phyloP scores from a whole-genome alignment of 108 stramenopile species.

The Fragilaria radians region DNA sequence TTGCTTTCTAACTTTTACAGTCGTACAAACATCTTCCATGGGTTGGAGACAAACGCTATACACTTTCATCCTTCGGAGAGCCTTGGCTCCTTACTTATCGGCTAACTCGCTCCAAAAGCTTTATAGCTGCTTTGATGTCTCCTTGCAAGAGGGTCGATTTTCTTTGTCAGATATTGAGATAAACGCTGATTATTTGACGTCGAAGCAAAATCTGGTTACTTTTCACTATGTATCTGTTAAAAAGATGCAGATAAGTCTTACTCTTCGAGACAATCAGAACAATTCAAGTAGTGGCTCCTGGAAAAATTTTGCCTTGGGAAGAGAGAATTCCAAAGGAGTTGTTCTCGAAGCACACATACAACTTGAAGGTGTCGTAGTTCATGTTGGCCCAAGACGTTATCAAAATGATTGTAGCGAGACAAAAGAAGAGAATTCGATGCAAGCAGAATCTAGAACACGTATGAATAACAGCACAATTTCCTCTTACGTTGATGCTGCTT shows the following conservation, averaged over 20 bases:
- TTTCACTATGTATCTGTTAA: slow-evolving; percentile 23
- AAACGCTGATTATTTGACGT: slow-evolving; percentile 39
- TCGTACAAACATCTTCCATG: too few species aligned
- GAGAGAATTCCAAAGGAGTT: slow-evolving; percentile 17
- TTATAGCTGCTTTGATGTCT: slow-evolving; percentile 56
- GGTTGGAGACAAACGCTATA: slow-evolving; percentile 64
- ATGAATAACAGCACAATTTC: slow-evolving; percentile 30
- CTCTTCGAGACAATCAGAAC: slow-evolving; percentile 16
- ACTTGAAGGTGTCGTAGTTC: slow-evolving; percentile 33
- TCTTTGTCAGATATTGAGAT: slow-evolving; percentile 50
- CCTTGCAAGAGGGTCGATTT: slow-evolving; percentile 56
- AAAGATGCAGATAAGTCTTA: slow-evolving; percentile 22
- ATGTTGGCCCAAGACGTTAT: slow-evolving; percentile 45
- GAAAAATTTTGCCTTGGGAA: slow-evolving; percentile 34
- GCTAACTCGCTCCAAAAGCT: slow-evolving; percentile 38
- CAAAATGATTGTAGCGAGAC: too few species aligned
- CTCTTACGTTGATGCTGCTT: slow-evolving; percentile 47
- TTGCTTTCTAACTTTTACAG: too few species aligned
- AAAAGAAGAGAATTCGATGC: too few species aligned
- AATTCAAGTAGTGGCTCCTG: slow-evolving; percentile 16
- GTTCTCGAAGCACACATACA: slow-evolving; percentile 34
- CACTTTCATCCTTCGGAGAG: slow-evolving; percentile 62
- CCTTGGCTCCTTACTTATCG: slow-evolving; percentile 61
- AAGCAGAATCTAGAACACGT: too few species aligned
- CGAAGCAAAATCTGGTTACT: background rate